Base-by-base conservation (phyloP, 1,139 yeast genomes). In the Saccharomyces uvarum region DNA sequence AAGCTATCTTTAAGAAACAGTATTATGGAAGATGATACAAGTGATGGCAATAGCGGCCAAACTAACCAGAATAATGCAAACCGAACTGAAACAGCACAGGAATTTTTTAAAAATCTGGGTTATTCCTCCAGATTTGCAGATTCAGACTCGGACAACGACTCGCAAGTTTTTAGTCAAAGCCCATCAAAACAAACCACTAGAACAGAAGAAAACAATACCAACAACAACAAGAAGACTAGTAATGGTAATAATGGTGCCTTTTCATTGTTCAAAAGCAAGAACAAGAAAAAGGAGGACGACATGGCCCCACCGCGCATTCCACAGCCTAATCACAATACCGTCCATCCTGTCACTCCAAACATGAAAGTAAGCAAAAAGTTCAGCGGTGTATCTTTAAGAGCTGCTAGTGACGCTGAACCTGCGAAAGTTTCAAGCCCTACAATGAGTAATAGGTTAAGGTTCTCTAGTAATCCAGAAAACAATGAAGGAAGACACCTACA, bases 101-200 rank as follows among this genome's bases (percentile, higher is more conserved):
- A 53, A 44, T 38, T 38, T 11, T 38, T 38, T 9, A 38, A 38
- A 19, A 9, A 19, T 2, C 11, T 38, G 44, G 44, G 44, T 11
- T 13, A 38, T 13, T 19, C 44, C 28, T 82, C 88, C 0, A 73
- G 87, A 60, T 77, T 81, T 56, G 73, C 72, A 5, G 86, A 83
- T 64, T 81, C 86, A 7, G 84, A 81, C 64, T 81, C 86, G 6
- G 85, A 81, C 50, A 70, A 70, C 4, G 79, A 76, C 56, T 55
- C 49, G 66, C 59, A 24, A 61, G 60, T 44, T 48, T 27, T 49
- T 59, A 32, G 32, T 58, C 57, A 44, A n/a, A 56, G 7, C 54
- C 63, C 31, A 57, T 63, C 49, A 62, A 65, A 27, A 65, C 64
- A 47, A 58, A 54, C 49, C 59, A 57, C 52, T 59, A 57, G 1